Evolutionary conservation across 2,329 filamentous ascomycete genomes (phyloP).

Genomic region (Beauveria pseudobassiana): DNA sequence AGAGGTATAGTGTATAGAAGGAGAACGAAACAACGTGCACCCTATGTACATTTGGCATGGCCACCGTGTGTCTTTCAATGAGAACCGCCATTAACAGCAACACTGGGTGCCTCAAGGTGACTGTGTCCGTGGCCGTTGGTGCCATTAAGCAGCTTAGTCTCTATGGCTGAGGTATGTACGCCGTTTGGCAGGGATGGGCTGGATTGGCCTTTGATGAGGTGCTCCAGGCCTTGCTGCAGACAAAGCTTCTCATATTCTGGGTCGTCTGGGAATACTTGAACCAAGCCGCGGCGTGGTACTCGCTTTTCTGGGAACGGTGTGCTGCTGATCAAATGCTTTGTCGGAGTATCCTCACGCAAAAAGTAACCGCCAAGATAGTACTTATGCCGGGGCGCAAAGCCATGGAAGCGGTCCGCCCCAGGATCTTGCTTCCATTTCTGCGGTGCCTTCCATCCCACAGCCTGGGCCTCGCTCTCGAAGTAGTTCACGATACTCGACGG

Average conservation of each 20-base stretch:
- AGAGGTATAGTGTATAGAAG: background rate
- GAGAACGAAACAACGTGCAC: background rate
- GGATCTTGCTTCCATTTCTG: conserved; percentile 55
- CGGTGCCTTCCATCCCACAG: conserved; percentile 32
- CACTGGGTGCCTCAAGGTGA: conserved; percentile 16
- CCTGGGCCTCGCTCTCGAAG: conserved; percentile 43
- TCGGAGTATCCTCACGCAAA: conserved; percentile 43
- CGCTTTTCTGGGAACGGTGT: conserved; percentile 47
- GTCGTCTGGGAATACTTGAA: conserved; percentile 46
- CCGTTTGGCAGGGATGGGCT: conserved; percentile 40
- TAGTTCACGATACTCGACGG: conserved; percentile 53
- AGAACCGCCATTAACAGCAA: conserved; percentile 23
- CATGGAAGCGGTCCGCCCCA: conserved; percentile 40
- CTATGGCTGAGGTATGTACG: conserved; percentile 38
- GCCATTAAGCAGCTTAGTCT: conserved; percentile 20
- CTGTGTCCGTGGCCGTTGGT: conserved; percentile 14
- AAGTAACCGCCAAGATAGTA: conserved; percentile 51
- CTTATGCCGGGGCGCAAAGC: conserved; percentile 49
- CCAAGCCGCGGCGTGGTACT: conserved; percentile 47
- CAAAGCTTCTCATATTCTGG: conserved; percentile 50
- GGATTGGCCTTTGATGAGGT: conserved; percentile 41
- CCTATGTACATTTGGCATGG: background rate
- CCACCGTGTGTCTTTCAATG: background rate
- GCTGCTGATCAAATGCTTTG: conserved; percentile 39
- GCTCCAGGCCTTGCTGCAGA: conserved; percentile 48